Evolutionary conservation across 495 filamentous ascomycete genomes (phyloP).

Genomic region (Niebla homalea): DNA sequence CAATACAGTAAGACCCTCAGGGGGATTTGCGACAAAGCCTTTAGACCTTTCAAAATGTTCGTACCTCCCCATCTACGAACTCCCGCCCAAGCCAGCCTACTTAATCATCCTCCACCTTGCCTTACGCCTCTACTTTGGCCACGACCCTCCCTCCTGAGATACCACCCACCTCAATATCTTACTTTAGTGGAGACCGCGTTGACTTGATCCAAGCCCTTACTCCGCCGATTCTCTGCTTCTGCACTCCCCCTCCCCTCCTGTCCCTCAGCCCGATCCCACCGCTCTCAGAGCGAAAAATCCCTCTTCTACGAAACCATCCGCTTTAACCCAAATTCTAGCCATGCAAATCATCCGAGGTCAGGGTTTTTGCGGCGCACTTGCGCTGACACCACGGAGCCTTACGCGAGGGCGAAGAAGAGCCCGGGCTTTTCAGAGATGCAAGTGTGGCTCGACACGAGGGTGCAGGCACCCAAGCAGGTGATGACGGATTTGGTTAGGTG

Average conservation of each 20-base stretch:
- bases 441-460: background rate
- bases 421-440: background rate
- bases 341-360: background rate
- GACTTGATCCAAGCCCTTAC: conserved; percentile 14
- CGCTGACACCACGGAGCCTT: background rate
- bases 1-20: too few species aligned
- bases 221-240: conserved; percentile 12
- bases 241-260: conserved; percentile 1
- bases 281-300: background rate
- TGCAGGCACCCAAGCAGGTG: background rate
- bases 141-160: conserved; percentile 19
- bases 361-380: background rate
- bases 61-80: background rate
- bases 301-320: conserved; percentile 17
- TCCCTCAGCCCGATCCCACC: background rate
- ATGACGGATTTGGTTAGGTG: background rate
- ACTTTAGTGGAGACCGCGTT: conserved; percentile 19
- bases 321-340: conserved; percentile 4
- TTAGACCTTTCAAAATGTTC: too few species aligned
- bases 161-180: conserved; percentile 14
- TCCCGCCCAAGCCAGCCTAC: conserved; percentile 10
- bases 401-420: background rate
- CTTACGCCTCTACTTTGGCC: conserved; percentile 11
- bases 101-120: conserved; percentile 19
- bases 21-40: too few species aligned